Conservation (phyloP, 176 grass and related monocot genomes). For the Themeda triandra region DNA sequence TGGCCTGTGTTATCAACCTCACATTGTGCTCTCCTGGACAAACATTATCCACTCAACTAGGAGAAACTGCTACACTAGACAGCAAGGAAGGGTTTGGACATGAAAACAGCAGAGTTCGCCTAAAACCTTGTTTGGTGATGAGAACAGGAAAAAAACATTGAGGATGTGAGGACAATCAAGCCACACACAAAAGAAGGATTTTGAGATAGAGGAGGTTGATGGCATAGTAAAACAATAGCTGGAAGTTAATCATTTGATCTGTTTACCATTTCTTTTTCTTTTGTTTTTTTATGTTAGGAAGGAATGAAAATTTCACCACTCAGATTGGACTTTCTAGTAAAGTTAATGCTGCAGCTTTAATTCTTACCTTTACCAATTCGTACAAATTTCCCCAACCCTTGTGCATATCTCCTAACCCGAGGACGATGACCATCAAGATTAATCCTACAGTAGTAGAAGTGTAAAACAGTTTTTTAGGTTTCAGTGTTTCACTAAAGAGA, state of each 20-base stretch:
- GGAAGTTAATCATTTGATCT: not conserved
- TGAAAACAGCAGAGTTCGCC: not conserved
- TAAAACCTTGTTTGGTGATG: not conserved
- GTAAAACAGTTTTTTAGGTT: conserved; percentile 1
- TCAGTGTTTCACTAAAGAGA: conserved; percentile 24
- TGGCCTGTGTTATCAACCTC: not conserved
- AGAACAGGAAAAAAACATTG: not conserved
- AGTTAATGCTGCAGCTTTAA: conserved; percentile 3
- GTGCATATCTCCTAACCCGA: conserved; percentile 84
- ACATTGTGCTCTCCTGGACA: not conserved
- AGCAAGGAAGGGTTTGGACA: not conserved
- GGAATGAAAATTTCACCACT: no score
- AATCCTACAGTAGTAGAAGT: conserved; percentile 56
- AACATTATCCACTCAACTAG: not conserved
- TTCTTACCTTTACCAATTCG: conserved; percentile 91
- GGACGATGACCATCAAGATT: conserved; percentile 87
- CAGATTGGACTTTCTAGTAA: not conserved
- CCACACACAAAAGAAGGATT: not conserved
- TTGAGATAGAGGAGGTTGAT: not conserved
- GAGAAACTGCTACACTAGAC: not conserved
- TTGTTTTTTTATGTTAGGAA: not conserved
- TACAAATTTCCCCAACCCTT: conserved; percentile 75
- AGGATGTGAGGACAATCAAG: not conserved
- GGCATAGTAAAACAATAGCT: not conserved
- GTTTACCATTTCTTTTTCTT: not conserved